Evolutionary conservation across 257 asterid genomes (phyloP).

Genomic region (Forsythia viridissima): DNA sequence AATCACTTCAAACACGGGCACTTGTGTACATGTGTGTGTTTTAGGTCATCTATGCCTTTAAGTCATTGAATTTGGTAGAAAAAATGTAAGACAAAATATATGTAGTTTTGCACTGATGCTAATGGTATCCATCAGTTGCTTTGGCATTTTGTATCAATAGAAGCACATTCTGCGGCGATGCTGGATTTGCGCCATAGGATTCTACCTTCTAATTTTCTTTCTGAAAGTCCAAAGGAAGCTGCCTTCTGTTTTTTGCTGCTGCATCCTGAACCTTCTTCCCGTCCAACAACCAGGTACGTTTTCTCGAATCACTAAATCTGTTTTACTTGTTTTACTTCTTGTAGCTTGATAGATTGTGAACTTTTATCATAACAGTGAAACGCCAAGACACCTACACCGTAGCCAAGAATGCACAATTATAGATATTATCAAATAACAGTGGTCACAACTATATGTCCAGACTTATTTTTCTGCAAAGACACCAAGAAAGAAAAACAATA

Average conservation of each 20-base stretch:
- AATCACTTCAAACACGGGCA: neutral
- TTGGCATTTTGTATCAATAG: constrained; percentile 37
- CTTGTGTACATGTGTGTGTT: neutral
- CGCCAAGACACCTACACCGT: too few relatives aligned
- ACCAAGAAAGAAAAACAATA: too few relatives aligned
- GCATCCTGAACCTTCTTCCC: constrained; percentile 53
- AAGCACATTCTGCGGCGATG: constrained; percentile 53
- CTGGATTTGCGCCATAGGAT: constrained; percentile 41
- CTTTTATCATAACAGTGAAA: neutral
- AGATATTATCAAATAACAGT: too few relatives aligned
- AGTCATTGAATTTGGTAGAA: neutral
- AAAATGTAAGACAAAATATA: neutral
- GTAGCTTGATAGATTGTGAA: neutral
- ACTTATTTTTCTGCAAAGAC: too few relatives aligned
- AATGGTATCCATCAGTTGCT: constrained; percentile 36
- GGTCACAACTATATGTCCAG: too few relatives aligned
- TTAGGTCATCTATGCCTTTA: neutral
- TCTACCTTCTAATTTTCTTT: constrained; percentile 53
- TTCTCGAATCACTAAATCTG: neutral
- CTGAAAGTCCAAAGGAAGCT: constrained; percentile 46
- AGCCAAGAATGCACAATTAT: too few relatives aligned
- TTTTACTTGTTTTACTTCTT: neutral
- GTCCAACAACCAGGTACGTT: constrained; percentile 57
- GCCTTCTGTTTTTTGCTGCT: constrained; percentile 59
- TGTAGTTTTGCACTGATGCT: constrained; percentile 1